A percentile compares a stretch with the other conserved stretches of the same genome.
phyloP scores from a whole-genome alignment of 208 protist species.

The Plasmodiophora brassicae region DNA sequence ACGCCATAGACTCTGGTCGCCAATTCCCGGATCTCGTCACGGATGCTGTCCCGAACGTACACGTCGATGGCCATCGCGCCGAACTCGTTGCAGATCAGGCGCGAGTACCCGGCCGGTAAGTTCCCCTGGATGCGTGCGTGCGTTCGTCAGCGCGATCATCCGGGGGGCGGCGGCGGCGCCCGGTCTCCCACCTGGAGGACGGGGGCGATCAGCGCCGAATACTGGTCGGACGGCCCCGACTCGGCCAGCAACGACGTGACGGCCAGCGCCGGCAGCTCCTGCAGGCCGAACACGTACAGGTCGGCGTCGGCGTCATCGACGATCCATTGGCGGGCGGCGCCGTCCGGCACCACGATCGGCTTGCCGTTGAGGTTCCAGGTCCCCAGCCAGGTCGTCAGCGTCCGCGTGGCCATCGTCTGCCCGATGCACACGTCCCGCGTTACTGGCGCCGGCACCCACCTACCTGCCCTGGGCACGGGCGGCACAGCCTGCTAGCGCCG shows the following conservation, averaged over 20 bases:
- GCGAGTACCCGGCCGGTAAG: neutral
- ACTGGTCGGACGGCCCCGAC: no score
- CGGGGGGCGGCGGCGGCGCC: no score
- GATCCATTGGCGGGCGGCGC: neutral
- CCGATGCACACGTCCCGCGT: no score
- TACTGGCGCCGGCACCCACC: no score
- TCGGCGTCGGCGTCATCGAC: neutral
- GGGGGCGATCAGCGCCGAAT: neutral
- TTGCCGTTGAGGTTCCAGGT: neutral
- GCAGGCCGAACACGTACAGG: neutral
- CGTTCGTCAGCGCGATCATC: neutral
- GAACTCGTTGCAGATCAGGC: constrained; percentile 18
- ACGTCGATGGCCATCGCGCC: constrained; percentile 1
- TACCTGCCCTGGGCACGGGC: no score
- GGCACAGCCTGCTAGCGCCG: no score
- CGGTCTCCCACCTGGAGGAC: no score
- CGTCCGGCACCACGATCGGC: neutral
- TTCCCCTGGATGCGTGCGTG: neutral
- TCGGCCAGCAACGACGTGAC: neutral
- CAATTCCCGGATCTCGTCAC: neutral
- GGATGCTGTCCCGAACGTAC: neutral
- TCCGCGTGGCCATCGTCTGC: neutral
- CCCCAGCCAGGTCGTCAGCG: neutral
- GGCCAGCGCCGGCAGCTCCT: neutral
- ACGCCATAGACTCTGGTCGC: neutral